These are phyloP conservation scores for Corylus americana DNA, from an alignment of 306 rosid species.

Conservation along the genomic window DNA sequence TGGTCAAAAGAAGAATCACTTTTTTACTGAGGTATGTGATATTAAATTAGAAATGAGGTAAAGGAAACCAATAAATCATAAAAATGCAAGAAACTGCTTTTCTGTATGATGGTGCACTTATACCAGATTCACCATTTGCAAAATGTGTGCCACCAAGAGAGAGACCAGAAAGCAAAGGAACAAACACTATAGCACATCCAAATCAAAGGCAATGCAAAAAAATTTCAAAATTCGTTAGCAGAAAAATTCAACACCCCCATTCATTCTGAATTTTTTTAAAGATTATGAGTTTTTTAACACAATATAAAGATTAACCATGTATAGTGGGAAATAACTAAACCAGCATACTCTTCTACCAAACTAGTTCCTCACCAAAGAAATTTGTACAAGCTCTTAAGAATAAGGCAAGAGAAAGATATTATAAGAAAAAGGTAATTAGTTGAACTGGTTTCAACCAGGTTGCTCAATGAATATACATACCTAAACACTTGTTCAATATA, in stretches of 20 bases:
- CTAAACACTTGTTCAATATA: not conserved
- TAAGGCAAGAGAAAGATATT: not conserved
- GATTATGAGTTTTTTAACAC: not conserved
- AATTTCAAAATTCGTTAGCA: not conserved
- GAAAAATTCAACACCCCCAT: not conserved
- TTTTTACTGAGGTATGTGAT: not conserved
- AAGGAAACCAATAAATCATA: not conserved
- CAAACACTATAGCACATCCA: not conserved
- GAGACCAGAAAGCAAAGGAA: no score
- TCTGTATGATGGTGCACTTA: no score
- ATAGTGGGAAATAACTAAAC: not conserved
- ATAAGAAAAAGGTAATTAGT: not conserved
- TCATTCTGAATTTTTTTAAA: not conserved
- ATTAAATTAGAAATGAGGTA: not conserved
- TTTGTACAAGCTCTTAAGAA: constrained; percentile 6
- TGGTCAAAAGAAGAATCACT: not conserved
- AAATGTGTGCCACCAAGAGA: no score
- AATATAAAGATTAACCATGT: not conserved
- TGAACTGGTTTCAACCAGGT: not conserved
- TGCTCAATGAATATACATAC: not conserved
- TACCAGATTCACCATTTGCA: no score
- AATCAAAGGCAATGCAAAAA: not conserved
- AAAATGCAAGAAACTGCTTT: not conserved
- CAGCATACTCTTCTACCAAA: not conserved
- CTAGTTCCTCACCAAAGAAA: constrained; percentile 3